phyloP scores from a whole-genome alignment of 768 basidiomycete genomes.

The Exidia glandulosa region DNA sequence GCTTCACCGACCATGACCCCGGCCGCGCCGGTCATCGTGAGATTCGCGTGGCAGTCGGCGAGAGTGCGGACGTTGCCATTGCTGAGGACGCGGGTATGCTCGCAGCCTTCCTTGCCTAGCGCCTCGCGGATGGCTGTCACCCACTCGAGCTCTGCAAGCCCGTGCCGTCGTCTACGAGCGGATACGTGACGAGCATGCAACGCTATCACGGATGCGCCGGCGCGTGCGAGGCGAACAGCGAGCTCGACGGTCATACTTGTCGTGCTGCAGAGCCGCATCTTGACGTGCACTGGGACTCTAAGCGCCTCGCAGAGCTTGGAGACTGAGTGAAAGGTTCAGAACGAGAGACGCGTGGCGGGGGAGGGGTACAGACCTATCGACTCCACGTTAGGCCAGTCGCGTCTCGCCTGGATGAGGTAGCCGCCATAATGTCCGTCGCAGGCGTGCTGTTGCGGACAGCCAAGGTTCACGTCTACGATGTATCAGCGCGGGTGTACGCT shows the following conservation, averaged over 20 bases:
- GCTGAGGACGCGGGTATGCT: conserved; percentile 49
- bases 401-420: conserved; percentile 53
- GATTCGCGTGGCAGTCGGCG: conserved; percentile 45
- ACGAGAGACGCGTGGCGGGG: not conserved
- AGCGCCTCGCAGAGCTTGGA: conserved; percentile 53
- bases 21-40: conserved; percentile 47
- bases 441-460: conserved; percentile 67
- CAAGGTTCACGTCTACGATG: conserved; percentile 60
- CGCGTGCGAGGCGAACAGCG: conserved; percentile 45
- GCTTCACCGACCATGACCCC: conserved; percentile 77
- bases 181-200: conserved; percentile 68
- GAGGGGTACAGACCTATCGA: conserved; percentile 38
- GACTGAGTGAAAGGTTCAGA: conserved; percentile 32
- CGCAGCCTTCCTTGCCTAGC: conserved; percentile 21
- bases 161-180: conserved; percentile 55
- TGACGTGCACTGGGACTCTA: conserved; percentile 54
- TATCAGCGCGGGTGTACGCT: not conserved
- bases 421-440: conserved; percentile 59
- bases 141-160: conserved; percentile 54
- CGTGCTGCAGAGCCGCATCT: conserved; percentile 33
- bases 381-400: conserved; percentile 61
- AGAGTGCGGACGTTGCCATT: conserved; percentile 67
- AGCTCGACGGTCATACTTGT: conserved; percentile 42
- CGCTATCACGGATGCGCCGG: conserved; percentile 59
- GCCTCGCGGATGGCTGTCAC: conserved; percentile 40